These are phyloP conservation scores for Leptosphaerulina australis DNA, from an alignment of 2,329 filamentous ascomycete genomes.

Conservation along the genomic window DNA sequence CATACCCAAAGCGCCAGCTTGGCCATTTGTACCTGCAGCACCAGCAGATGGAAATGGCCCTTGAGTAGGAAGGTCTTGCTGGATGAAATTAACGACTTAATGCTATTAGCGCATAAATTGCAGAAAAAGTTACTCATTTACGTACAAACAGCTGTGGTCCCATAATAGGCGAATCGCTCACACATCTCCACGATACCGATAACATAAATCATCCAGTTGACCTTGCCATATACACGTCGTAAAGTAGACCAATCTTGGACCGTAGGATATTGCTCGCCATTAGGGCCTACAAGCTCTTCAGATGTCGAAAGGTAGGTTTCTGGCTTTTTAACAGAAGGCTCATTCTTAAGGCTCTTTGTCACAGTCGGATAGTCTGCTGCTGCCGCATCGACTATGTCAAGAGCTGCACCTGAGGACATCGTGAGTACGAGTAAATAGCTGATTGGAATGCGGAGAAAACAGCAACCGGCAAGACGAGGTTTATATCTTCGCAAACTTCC, in stretches of 20 bases:
- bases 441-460: background rate
- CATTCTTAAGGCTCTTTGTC: slow-evolving; percentile 11
- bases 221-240: slow-evolving; percentile 41
- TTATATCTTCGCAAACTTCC: slow-evolving; percentile 4
- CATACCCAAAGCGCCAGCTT: slow-evolving; percentile 37
- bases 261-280: slow-evolving; percentile 37
- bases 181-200: slow-evolving; percentile 41
- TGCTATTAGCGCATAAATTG: slow-evolving; percentile 1
- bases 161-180: slow-evolving; percentile 42
- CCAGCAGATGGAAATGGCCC: slow-evolving; percentile 58
- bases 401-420: slow-evolving; percentile 28
- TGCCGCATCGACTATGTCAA: slow-evolving; percentile 27
- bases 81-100: slow-evolving; percentile 43
- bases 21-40: slow-evolving; percentile 40
- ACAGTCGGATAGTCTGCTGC: slow-evolving; percentile 17
- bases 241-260: slow-evolving; percentile 38
- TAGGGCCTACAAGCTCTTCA: slow-evolving; percentile 23
- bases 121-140: background rate
- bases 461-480: background rate
- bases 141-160: slow-evolving; percentile 37
- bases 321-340: slow-evolving; percentile 19
- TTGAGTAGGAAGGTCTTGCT: slow-evolving; percentile 55
- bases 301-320: slow-evolving; percentile 8
- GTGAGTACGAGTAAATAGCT: background rate
- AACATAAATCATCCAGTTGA: slow-evolving; percentile 39